Evolutionary conservation across 2,329 filamentous ascomycete genomes (phyloP), one percentile per base, ranked within the genome.

Genomic region (Pyrenochaeta sp.): DNA sequence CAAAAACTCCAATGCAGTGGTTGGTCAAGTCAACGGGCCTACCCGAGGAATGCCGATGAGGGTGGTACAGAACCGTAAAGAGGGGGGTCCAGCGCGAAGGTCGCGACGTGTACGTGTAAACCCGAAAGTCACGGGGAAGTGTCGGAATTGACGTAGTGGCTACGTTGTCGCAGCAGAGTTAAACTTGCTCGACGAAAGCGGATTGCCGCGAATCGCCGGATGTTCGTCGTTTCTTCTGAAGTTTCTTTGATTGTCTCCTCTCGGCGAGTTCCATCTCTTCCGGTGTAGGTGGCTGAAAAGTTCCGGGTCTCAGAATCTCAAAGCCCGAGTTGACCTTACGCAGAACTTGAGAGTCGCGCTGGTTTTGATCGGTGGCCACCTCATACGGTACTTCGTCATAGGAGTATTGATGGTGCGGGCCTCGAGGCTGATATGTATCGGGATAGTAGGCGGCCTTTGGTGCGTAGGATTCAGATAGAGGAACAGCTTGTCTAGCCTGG

Each of bases 301-400:
- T 77, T 48, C 76, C 76, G 36, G 75, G 75, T 29, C 63, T 66
- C 21, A 78, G 60, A 29, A 78, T 73, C 55, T 77, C 69, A 49
- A 78, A 78, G 35, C 74, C 75, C n/a, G 75, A 70, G 56, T 78
- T 78, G 50, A 78, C 75, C 36, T 73, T 77, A 45, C 76, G 75
- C 14, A 77, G 60, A 20, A 78, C 68, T 27, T 77, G 68, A 7
- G 64, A 64, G n/a, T 71, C 61, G 32, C 64, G 61, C 37, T 67
- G 66, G 37, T 72, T 69, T 36, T 73, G 66, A 30, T 61, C 41
- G 20, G 68, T 70, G 40, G 63, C 49, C 23, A 72, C 64, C 35
- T 66, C 62, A 37, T 72, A 67, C 3, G 67, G 66, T 21, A 68
- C 64, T 44, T 72, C 69, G 18, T 73, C 71, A 44, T 75, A 73